Base-by-base conservation (phyloP, 768 basidiomycete species). In the Xerocomellus chrysenteron region DNA sequence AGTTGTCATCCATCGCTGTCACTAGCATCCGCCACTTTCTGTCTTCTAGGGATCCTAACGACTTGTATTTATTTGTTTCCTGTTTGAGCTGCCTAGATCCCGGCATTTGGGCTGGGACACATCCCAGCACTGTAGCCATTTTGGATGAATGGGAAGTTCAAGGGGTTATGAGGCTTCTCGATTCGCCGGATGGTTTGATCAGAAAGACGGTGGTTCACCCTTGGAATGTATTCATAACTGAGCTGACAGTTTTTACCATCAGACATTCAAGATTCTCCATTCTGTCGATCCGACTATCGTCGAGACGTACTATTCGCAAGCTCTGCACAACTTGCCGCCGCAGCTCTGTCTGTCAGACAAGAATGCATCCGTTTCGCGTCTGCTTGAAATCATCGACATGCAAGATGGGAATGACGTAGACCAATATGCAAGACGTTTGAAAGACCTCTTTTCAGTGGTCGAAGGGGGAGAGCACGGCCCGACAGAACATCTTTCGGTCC, bases 121-220 rank as follows among this genome's bases (percentile, higher is more conserved):
- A 68, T 8, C 68, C 77, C 4, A 76, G 78, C 6, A 69, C 79
- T 19, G 77, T 80, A 36, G 74, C 84, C 2, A 72, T 83, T 10
- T 69, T 92, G 45, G 85, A 89, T n/a, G 82, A 76, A 52, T 81
- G 80, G 79, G 90, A 92, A 50, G 90, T 93, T 39, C 86, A 86
- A 49, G 75, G 76, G 35, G 75, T 92, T 21, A 88, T 93, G 83
- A 80, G 78, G 56, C 70, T 88, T 16, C 72, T 93, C 28, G 80
- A 85, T 56, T 83, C 82, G 3, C 69, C 76, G 1, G 91, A 93
- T 66, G 58, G 66, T 10, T 63, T 77, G 30, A 80, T 90, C 40
- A 78, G 88, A 53, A 76, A 69, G 50, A 85, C 78, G 77, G 91
- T 87, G 62, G 54, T 76, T 54, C n/a, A 14, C 6, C 7, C 49